Evolutionary conservation across 139 green algal species (phyloP), one percentile per base, ranked within the genome.

Genomic region (Zygnema cylindricum): DNA sequence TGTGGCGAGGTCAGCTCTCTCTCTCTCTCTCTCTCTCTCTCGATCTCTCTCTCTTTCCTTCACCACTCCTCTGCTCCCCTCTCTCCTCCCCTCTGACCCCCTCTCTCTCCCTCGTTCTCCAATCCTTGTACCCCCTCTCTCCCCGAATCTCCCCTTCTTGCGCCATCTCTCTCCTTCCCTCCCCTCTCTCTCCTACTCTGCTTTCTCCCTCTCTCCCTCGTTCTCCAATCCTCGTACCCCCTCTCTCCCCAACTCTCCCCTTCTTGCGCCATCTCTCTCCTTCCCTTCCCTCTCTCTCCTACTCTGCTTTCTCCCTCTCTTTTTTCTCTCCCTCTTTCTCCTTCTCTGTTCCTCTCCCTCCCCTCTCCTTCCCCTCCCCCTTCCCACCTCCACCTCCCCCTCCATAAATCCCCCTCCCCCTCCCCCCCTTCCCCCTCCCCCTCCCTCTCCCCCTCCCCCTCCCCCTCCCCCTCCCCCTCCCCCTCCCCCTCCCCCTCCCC

Each of bases 1-100:
- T 71, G 81, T 98, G 22, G 92, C 97, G 0, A 92, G 96, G 79
- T 90, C 33, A 25, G 78, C 35, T 7, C 42, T 22, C 30, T 25
- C 57, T 25, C 57, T 25, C 30, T 25, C 57, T n/a, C n/a, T n/a
- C n/a, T n/a, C n/a, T n/a, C n/a, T n/a, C n/a, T n/a, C n/a, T n/a
- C n/a, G n/a, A n/a, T n/a, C n/a, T n/a, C n/a, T n/a, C n/a, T n/a
- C n/a, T n/a, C n/a, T n/a, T n/a, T n/a, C n/a, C n/a, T n/a, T 30
- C 30, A 73, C 57, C 25, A 25, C n/a, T n/a, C n/a, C n/a, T n/a
- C n/a, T n/a, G 25, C 25, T 73, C 25, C 30, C 57, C 57, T 30
- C 57, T 30, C 57, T 30, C 57, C 57, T 25, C 57, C 30, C 57
- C 30, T n/a, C n/a, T n/a, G n/a, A n/a, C n/a, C n/a, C n/a, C n/a